phyloP scores from a whole-genome alignment of 306 rosid genomes.

The Lagenaria siceraria region DNA sequence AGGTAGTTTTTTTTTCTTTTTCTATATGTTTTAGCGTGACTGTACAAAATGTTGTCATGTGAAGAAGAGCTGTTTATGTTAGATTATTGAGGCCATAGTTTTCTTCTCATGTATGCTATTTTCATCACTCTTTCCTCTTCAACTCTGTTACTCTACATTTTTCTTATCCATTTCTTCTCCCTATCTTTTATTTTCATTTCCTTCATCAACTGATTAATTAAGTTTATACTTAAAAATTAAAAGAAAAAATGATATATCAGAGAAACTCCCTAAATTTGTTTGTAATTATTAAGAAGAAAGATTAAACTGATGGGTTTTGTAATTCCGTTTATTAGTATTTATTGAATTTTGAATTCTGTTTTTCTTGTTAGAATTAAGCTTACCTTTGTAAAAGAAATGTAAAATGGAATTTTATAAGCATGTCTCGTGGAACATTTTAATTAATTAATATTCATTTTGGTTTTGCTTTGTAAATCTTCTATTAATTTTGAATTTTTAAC shows the following conservation, averaged over 20 bases:
- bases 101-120: constrained; percentile 32
- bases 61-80: constrained; percentile 49
- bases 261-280: no score
- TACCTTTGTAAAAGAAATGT: no score
- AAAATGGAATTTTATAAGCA: no score
- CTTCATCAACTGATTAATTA: not conserved
- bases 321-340: no score
- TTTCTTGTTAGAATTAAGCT: no score
- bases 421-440: no score
- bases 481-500: no score
- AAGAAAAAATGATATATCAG: no score
- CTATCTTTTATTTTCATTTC: not conserved
- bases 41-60: constrained; percentile 56
- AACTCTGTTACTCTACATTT: not conserved
- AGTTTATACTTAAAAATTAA: no score
- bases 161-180: not conserved
- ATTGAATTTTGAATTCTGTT: no score
- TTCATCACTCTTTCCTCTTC: constrained; percentile 15
- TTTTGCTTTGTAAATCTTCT: no score
- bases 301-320: not conserved
- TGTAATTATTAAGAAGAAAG: not conserved
- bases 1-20: constrained; percentile 27
- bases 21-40: constrained; percentile 33
- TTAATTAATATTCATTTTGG: no score
- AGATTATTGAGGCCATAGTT: constrained; percentile 34